phyloP scores from a whole-genome alignment of 2,329 filamentous ascomycete genomes.

The Colletotrichum sp. region DNA sequence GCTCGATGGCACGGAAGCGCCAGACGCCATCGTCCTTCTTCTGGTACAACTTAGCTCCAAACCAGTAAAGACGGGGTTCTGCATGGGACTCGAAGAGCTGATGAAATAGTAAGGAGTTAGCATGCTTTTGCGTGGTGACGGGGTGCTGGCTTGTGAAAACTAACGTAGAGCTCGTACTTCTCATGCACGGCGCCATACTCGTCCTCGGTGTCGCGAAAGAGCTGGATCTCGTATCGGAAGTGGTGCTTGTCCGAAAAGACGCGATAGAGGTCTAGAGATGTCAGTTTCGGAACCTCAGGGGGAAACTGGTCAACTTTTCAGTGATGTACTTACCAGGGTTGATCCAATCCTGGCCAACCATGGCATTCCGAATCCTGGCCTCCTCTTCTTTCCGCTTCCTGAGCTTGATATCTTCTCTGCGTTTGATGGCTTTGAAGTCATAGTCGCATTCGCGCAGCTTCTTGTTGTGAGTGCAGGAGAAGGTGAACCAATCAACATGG shows the following conservation, averaged over 20 bases:
- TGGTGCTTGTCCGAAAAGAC: conserved; percentile 67
- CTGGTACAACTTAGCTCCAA: conserved; percentile 57
- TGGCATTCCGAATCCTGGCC: conserved; percentile 34
- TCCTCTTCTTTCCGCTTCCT: conserved; percentile 35
- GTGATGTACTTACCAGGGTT: conserved; percentile 51
- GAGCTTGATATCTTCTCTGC: conserved; percentile 30
- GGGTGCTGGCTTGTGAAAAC: conserved; percentile 24
- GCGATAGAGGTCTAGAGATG: conserved; percentile 59
- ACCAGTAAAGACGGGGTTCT: conserved; percentile 64
- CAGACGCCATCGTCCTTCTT: conserved; percentile 32
- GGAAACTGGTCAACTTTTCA: not conserved
- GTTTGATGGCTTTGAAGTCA: conserved; percentile 36
- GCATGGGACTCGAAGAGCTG: conserved; percentile 73
- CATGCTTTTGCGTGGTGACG: not conserved
- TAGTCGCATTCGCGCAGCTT: conserved; percentile 41
- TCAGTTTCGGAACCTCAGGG: not conserved
- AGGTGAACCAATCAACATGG: conserved; percentile 58
- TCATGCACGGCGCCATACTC: conserved; percentile 12
- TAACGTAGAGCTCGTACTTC: conserved; percentile 61
- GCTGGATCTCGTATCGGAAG: conserved; percentile 67
- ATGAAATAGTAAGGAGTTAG: not conserved
- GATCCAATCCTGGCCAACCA: conserved; percentile 44
- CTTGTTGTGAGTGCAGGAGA: conserved; percentile 38
- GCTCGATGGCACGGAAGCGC: conserved; percentile 25
- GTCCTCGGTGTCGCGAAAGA: conserved; percentile 35